Evolutionary conservation across 805 yeast species (phyloP).

Genomic region (Candida orba): DNA sequence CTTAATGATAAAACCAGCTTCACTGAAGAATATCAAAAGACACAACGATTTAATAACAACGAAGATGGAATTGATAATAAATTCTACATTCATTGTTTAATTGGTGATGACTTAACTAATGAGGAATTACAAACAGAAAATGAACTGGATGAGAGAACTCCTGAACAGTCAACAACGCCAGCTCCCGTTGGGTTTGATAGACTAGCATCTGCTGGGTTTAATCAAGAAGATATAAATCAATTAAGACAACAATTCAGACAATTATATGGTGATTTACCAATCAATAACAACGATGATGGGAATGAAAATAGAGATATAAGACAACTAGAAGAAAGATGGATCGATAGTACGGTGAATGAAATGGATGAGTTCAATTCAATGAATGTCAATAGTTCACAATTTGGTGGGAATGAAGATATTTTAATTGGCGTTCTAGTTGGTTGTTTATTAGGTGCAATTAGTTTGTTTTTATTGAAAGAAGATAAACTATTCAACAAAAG

Average conservation of each 20-base stretch:
- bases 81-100: conserved; percentile 71
- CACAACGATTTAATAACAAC: conserved; percentile 10
- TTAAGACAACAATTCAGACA: conserved; percentile 68
- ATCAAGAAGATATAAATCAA: conserved; percentile 66
- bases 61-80: conserved; percentile 19
- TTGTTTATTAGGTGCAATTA: conserved; percentile 64
- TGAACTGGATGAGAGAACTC: conserved; percentile 45
- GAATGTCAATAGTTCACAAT: conserved; percentile 30
- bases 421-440: conserved; percentile 69
- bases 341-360: conserved; percentile 62
- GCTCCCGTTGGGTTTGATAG: conserved; percentile 84
- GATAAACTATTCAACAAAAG: conserved; percentile 55
- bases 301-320: conserved; percentile 44
- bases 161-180: conserved; percentile 46
- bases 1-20: conserved; percentile 51
- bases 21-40: conserved; percentile 38
- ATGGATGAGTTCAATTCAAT: conserved; percentile 40
- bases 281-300: conserved; percentile 8
- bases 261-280: conserved; percentile 47
- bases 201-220: conserved; percentile 73
- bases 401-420: conserved; percentile 56
- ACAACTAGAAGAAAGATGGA: conserved; percentile 82
- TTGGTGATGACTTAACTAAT: conserved; percentile 55
- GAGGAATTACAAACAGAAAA: conserved; percentile 56
- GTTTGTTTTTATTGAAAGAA: conserved; percentile 54